Base-by-base conservation (phyloP, 768 basidiomycete species). In the Thelephora ganbajun region DNA sequence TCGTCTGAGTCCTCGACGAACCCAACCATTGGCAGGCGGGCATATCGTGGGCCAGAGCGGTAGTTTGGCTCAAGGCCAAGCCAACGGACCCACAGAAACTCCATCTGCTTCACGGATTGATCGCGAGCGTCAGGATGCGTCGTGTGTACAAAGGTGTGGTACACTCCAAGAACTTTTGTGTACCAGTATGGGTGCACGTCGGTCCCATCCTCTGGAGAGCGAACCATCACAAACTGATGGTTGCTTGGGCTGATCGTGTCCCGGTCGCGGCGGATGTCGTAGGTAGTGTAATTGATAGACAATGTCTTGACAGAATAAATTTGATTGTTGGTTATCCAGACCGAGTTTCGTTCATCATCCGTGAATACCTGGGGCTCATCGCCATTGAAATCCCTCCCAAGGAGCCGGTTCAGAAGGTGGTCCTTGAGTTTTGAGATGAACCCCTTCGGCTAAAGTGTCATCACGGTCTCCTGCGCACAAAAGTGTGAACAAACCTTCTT, bases 11-110 rank as follows among this genome's bases (percentile, higher is more conserved):
- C 44, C 1, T 58, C 48, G 0, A 74, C 51, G 51, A 72, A 76
- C 0, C 62, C 63, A 14, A 76, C 37, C 4, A 60, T 55, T 13
- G 63, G 69, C 0, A 73, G 57, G 0, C 57, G 55, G 9, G 12
- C 58, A 50, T 0, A 47, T 34, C 1, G 53, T 50, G 47, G 61
- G 62, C 0, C 70, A 54, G 43, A 53, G 2, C 18, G 46, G 35
- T 53, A 46, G 1, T 51, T 50, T 1, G 54, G 56, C 26, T 64
- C 61, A 0, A 37, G 44, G 2, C 60, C 64, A 22, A 68, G 54
- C 69, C 69, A 71, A 0, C 60, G 60, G 2, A 72, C 59, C 65
- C 66, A 69, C 0, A 71, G 53, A 16, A 70, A 53, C 13, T 67
- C 62, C 34, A 66, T 52, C 34, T n/a, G 39, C 20, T 53, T 41